Conservation (phyloP, 2,329 filamentous ascomycete genomes). For the Cadophora gregata region DNA sequence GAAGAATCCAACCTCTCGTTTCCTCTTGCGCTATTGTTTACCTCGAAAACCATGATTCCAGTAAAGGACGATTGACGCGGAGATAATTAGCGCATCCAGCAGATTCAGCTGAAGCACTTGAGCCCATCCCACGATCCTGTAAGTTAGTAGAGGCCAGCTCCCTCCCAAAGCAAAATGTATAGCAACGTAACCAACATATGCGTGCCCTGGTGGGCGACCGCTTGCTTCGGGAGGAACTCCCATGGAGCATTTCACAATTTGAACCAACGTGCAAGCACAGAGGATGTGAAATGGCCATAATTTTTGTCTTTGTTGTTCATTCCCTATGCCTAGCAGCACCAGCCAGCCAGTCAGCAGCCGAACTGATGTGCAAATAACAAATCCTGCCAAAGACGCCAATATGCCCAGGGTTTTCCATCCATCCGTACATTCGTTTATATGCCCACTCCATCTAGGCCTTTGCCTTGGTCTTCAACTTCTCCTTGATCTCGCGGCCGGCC, state of each 20-base stretch:
- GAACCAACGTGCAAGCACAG: constrained; percentile 47
- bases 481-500: constrained; percentile 75
- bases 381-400: constrained; percentile 37
- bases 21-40: constrained; percentile 91
- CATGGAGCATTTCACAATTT: constrained; percentile 74
- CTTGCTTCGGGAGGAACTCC: constrained; percentile 73
- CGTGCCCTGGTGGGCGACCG: constrained; percentile 28
- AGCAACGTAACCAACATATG: constrained; percentile 39
- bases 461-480: constrained; percentile 56
- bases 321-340: constrained; percentile 42
- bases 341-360: constrained; percentile 27
- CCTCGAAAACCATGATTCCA: constrained; percentile 77
- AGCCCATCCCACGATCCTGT: constrained; percentile 10
- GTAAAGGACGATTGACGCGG: constrained; percentile 71
- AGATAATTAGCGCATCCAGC: constrained; percentile 77
- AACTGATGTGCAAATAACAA: constrained; percentile 33
- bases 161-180: constrained; percentile 43
- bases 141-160: constrained; percentile 38
- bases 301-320: constrained; percentile 41
- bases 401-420: constrained; percentile 18
- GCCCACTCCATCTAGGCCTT: constrained; percentile 37
- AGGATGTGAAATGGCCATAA: constrained; percentile 74
- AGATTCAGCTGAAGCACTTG: constrained; percentile 17
- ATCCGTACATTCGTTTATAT: neutral
- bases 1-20: constrained; percentile 55